Evolutionary conservation across 176 grass and related monocot species (phyloP).

Genomic region (Hsuehochloa calcarea): DNA sequence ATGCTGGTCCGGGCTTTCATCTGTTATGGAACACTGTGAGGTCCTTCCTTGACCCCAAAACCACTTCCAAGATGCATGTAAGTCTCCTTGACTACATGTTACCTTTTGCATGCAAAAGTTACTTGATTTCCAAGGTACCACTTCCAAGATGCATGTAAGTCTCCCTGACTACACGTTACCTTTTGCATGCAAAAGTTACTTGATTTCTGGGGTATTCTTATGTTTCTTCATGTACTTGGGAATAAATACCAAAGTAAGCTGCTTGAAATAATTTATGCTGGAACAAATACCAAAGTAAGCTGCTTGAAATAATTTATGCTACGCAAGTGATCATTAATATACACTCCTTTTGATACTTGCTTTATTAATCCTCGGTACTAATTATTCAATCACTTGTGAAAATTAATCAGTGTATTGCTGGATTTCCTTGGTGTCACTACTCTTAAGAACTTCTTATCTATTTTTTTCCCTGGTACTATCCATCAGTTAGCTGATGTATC

Average conservation of each 20-base stretch:
- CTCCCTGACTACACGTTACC: neutral
- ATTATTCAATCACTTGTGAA: conserved; percentile 30
- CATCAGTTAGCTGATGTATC: too few relatives aligned
- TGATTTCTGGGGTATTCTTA: conserved; percentile 14
- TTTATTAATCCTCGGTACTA: conserved; percentile 14
- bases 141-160: conserved; percentile 97
- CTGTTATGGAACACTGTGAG: conserved; percentile 92
- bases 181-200: neutral
- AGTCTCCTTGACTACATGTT: conserved; percentile 5
- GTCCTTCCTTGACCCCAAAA: conserved; percentile 92
- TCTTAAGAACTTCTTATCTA: too few relatives aligned
- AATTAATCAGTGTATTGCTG: conserved; percentile 63
- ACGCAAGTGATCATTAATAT: conserved; percentile 40
- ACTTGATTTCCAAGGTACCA: conserved; percentile 37
- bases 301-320: conserved; percentile 84
- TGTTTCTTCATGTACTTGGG: conserved; percentile 75
- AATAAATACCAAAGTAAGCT: too few relatives aligned
- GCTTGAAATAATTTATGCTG: too few relatives aligned
- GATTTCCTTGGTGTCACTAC: conserved; percentile 81
- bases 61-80: conserved; percentile 98
- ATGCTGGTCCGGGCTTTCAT: conserved; percentile 89
- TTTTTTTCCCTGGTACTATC: too few relatives aligned
- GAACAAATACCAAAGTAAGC: conserved; percentile 83
- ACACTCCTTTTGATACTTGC: neutral
- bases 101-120: neutral